Conservation (phyloP, 345 rosid genomes). For the Erucastrum elatum region DNA sequence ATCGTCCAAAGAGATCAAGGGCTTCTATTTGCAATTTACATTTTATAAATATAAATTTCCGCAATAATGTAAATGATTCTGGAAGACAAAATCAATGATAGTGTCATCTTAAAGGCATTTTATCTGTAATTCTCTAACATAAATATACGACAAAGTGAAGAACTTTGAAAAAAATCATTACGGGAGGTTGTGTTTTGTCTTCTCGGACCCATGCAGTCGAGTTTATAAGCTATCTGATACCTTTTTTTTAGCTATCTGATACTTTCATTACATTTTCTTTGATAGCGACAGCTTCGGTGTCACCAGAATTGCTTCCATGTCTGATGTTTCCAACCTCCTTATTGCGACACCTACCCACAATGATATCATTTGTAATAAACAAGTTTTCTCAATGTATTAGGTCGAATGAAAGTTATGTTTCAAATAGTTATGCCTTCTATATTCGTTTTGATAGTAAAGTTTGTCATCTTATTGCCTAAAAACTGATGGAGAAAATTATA, state of each 20-base stretch:
- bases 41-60: not conserved
- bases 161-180: slow-evolving; percentile 32
- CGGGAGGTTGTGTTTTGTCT: slow-evolving; percentile 23
- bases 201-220: slow-evolving; percentile 14
- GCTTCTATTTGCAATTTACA: slow-evolving; percentile 10
- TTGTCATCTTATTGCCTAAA: slow-evolving; percentile 18
- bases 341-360: slow-evolving; percentile 12
- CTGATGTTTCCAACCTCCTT: slow-evolving; percentile 22
- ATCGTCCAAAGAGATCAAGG: slow-evolving; percentile 14
- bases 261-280: slow-evolving; percentile 18
- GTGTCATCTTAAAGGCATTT: slow-evolving; percentile 34
- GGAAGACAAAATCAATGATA: slow-evolving; percentile 26
- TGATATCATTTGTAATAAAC: slow-evolving; percentile 7
- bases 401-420: not conserved
- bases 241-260: slow-evolving; percentile 20
- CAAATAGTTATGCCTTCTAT: not conserved
- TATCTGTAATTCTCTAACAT: slow-evolving; percentile 21
- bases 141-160: slow-evolving; percentile 26
- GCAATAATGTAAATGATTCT: slow-evolving; percentile 7
- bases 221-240: slow-evolving; percentile 10
- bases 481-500: not conserved
- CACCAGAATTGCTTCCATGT: slow-evolving; percentile 16
- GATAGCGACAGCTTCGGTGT: slow-evolving; percentile 29
- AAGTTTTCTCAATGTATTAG: not conserved
- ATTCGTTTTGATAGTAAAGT: slow-evolving; percentile 14